These are phyloP conservation scores for Leersia perrieri DNA, from an alignment of 176 grass and related monocot species.

Conservation along the genomic window DNA sequence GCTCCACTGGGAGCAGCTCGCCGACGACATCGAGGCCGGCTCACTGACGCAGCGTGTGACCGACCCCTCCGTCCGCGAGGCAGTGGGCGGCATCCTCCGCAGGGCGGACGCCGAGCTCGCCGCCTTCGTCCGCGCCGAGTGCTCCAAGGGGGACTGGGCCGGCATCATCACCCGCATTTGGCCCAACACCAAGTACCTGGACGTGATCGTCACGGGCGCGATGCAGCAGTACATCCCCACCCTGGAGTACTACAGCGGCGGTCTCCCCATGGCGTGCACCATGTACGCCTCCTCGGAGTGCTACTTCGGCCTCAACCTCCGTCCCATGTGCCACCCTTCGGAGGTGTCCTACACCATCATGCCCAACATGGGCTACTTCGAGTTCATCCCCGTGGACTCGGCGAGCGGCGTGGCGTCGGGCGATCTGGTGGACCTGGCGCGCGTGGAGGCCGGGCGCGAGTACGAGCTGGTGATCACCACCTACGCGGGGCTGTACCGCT, in stretches of 20 bases:
- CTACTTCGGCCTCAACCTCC: constrained; percentile 67
- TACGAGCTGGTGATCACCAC: constrained; percentile 82
- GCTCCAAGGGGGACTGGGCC: constrained; percentile 54
- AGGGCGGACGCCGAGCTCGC: background rate
- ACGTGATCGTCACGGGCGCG: constrained; percentile 68
- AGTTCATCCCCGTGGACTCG: constrained; percentile 53
- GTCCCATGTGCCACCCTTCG: constrained; percentile 53
- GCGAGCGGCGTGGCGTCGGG: background rate
- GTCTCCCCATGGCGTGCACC: constrained; percentile 63
- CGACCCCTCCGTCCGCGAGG: constrained; percentile 44
- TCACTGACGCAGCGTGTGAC: constrained; percentile 24
- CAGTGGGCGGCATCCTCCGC: constrained; percentile 39
- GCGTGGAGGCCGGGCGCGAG: constrained; percentile 47
- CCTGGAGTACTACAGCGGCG: constrained; percentile 59
- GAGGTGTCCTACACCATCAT: constrained; percentile 77
- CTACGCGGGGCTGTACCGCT: constrained; percentile 63
- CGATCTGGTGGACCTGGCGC: constrained; percentile 39
- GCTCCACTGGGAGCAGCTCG: constrained; percentile 58
- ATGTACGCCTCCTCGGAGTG: constrained; percentile 74
- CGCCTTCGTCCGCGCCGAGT: constrained; percentile 46
- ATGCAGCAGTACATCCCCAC: constrained; percentile 84
- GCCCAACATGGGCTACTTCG: constrained; percentile 81
- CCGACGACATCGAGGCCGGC: constrained; percentile 42
- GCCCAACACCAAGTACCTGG: constrained; percentile 75
- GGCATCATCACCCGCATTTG: constrained; percentile 57